phyloP scores from a whole-genome alignment of 495 filamentous ascomycete genomes.

The Talaromyces proteolyticus region DNA sequence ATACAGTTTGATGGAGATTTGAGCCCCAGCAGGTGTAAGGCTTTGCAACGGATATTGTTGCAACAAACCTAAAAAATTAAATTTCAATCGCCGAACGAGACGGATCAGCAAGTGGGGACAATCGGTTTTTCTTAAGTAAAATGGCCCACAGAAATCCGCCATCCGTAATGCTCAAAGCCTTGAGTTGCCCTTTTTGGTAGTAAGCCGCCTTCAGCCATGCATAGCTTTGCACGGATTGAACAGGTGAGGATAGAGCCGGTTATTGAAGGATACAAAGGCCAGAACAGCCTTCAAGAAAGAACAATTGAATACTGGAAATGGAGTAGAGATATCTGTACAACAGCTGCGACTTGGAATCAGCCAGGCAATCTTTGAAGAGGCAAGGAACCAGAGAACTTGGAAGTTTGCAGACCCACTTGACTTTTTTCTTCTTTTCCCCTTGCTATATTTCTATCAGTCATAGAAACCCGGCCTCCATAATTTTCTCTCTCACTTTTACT shows the following conservation, averaged over 20 bases:
- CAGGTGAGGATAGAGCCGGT: neutral
- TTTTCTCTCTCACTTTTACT: no score
- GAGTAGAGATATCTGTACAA: no score
- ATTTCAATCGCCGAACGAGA: neutral
- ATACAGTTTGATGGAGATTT: no score
- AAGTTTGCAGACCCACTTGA: neutral
- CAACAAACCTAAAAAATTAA: no score
- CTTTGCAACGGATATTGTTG: no score
- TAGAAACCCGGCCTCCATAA: neutral
- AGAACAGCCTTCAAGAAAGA: no score
- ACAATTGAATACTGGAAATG: no score
- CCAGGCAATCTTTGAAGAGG: no score
- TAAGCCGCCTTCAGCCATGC: neutral
- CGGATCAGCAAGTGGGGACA: neutral
- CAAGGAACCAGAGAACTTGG: no score
- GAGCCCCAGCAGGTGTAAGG: no score
- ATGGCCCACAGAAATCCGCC: neutral
- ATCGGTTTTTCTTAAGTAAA: neutral
- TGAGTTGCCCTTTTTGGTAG: neutral
- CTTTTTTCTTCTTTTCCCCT: neutral
- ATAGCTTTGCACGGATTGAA: neutral
- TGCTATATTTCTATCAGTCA: neutral
- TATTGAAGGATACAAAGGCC: no score
- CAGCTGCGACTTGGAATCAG: no score
- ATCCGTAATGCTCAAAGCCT: neutral